phyloP scores from a whole-genome alignment of 139 green algal species.

The Micractinium sp. region DNA sequence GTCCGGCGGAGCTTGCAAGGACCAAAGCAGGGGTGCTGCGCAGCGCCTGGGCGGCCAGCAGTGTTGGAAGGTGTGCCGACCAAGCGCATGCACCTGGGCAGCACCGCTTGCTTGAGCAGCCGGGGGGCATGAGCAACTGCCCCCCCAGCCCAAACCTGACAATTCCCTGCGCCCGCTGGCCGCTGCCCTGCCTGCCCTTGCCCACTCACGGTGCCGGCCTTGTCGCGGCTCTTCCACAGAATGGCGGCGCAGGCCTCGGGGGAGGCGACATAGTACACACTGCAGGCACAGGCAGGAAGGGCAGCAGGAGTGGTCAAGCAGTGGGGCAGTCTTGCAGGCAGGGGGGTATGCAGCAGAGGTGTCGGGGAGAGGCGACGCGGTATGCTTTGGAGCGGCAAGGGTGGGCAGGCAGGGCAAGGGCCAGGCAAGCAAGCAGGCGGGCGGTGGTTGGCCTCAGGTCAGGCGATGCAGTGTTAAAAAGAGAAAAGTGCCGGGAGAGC shows the following conservation, averaged over 20 bases:
- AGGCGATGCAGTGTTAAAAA: too few species aligned
- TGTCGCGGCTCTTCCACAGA: constrained; percentile 93
- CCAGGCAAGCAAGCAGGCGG: too few species aligned
- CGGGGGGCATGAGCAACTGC: too few species aligned
- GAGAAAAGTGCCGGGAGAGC: too few species aligned
- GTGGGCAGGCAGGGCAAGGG: too few species aligned
- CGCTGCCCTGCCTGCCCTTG: not conserved
- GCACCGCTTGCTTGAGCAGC: too few species aligned
- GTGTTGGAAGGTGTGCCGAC: too few species aligned
- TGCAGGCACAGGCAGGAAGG: not conserved
- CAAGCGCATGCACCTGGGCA: too few species aligned
- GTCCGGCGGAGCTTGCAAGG: too few species aligned
- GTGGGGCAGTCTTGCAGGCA: not conserved
- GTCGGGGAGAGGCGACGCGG: not conserved
- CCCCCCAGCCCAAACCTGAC: not conserved
- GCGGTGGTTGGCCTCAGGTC: too few species aligned
- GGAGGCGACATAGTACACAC: constrained; percentile 96
- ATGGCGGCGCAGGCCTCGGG: constrained; percentile 97
- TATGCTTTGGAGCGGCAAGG: too few species aligned
- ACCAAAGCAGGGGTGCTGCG: too few species aligned
- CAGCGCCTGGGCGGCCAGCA: not conserved
- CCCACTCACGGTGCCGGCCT: constrained; percentile 63
- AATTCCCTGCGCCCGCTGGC: not conserved
- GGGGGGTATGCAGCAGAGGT: not conserved
- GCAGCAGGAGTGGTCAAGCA: not conserved